Evolutionary conservation across 2,329 filamentous ascomycete species (phyloP), one percentile per base, ranked within the genome.

Genomic region (Penicillium sp.): DNA sequence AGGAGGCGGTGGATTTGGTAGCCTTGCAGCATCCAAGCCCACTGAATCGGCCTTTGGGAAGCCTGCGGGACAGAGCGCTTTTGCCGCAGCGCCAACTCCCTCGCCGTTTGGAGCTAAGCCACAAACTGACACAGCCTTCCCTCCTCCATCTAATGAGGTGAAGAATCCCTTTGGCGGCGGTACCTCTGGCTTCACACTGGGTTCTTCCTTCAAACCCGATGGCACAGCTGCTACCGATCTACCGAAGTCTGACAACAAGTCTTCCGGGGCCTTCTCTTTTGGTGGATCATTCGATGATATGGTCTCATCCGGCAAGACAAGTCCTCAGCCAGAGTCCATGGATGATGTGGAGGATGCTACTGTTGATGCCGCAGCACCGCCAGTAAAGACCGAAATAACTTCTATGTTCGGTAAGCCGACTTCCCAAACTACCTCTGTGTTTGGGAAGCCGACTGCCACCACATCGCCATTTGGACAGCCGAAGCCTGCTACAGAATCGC

Each of bases 171-270:
- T 76, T 51, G 72, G 70, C 5, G 43, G 66, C 26, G 45, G 66
- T 29, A 21, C 64, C 14, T 57, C 65, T 56, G 67, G 67, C n/a
- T 81, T 81, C 61, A 69, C 68, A 8, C 62, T 81, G 22, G 75
- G 74, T 2, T 78, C 79, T 24, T 73, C 73, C 11, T 80, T 81
- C 59, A 79, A 79, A 62, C 68, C 67, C 3, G 78, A 80, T 56
- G 72, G 69, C 9, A 72, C 71, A 14, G 72, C 75, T 54, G 70
- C 63, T 26, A 73, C 73, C 56, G 78, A 79, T 65, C 64, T 62
- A 4, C 68, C 72, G 16, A 77, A 76, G 46, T 67, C 68, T 49
- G 65, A 62, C 3, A 68, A 71, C n/a, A 77, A 76, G 47, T 67
- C 68, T 49, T 61, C 65, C 16, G 62, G 67, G 1, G 54, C 74